Conservation (phyloP, 2,329 filamentous ascomycete genomes). For the Trematosphaeria pertusa region DNA sequence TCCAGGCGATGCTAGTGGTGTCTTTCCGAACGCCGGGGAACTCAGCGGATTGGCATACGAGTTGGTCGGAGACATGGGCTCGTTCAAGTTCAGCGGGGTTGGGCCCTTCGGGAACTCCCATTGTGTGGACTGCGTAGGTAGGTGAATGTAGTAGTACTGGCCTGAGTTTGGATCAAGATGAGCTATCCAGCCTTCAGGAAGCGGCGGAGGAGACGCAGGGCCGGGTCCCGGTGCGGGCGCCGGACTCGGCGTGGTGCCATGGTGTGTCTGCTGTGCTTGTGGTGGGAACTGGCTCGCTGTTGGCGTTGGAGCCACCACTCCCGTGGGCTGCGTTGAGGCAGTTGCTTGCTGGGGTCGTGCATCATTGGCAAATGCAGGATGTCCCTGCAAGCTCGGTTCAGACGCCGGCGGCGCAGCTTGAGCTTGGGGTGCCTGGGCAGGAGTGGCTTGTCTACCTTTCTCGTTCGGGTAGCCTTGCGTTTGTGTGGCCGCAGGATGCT, state of each 20-base stretch:
- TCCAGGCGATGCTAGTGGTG: constrained; percentile 77
- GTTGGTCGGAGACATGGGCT: constrained; percentile 82
- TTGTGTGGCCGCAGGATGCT: constrained; percentile 47
- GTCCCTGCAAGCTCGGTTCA: constrained; percentile 61
- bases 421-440: constrained; percentile 28
- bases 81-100: constrained; percentile 84
- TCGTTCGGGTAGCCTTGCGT: constrained; percentile 75
- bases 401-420: constrained; percentile 35
- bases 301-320: constrained; percentile 40
- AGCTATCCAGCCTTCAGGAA: constrained; percentile 98
- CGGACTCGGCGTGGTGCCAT: constrained; percentile 52
- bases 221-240: constrained; percentile 59
- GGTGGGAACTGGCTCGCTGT: constrained; percentile 33
- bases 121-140: constrained; percentile 93
- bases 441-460: constrained; percentile 64
- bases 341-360: constrained; percentile 61
- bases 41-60: constrained; percentile 54
- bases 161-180: constrained; percentile 95
- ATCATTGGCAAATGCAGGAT: constrained; percentile 93
- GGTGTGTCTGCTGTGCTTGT: constrained; percentile 34
- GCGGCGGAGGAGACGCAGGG: constrained; percentile 84
- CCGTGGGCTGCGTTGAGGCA: constrained; percentile 46
- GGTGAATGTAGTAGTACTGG: constrained; percentile 98
- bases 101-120: constrained; percentile 99
- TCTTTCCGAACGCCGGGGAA: constrained; percentile 61